Evolutionary conservation across 2,329 filamentous ascomycete species (phyloP), one percentile per base, ranked within the genome.

Genomic region (Phyllachora maydis): DNA sequence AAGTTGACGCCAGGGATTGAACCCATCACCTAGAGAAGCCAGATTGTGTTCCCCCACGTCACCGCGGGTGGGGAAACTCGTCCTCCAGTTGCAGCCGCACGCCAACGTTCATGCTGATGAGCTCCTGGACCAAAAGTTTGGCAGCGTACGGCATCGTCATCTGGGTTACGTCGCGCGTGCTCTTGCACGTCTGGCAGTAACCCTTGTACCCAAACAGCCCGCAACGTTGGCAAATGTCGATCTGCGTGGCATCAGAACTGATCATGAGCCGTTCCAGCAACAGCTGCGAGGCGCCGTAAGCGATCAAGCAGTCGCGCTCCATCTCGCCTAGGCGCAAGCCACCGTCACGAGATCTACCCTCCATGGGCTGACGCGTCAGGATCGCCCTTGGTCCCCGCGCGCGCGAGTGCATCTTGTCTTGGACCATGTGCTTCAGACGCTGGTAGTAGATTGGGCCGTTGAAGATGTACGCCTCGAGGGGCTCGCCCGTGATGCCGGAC

Each of bases 391-490:
- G 90, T 0, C 90, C 90, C 9, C 81, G 73, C 3, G 85, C 72
- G 30, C 88, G 79, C 16, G 79, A 85, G 52, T 98, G 88, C 88
- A 98, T 95, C 55, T 98, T 98, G 46, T 98, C 88, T 47, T 95
- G 83, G 4, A 98, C 88, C 88, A 98, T 98, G 61, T 98, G 88
- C 64, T 98, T 98, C 34, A 98, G 67, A 35, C 92, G 91, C 56
- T 98, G 88, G 56, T 98, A 98, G 57, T 92, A 98, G 49, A 98
- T 98, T 8, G 88, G 88, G 0, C 88, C 88, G 45, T 91, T 92
- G 60, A 95, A 98, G 42, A 98, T 82, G 50, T 95, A 95, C 8
- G 83, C 83, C 32, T 91, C 82, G 5, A 95, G 60, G 0, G 78
- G 69, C 50, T 98, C 88, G 38, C 88, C 90, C 0, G 88, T 95